A percentile compares a stretch with the other conserved stretches of the same genome.
These are phyloP conservation scores for Dothideomycetes sp. DNA, from an alignment of 2,329 filamentous ascomycete species.

Conservation along the genomic window DNA sequence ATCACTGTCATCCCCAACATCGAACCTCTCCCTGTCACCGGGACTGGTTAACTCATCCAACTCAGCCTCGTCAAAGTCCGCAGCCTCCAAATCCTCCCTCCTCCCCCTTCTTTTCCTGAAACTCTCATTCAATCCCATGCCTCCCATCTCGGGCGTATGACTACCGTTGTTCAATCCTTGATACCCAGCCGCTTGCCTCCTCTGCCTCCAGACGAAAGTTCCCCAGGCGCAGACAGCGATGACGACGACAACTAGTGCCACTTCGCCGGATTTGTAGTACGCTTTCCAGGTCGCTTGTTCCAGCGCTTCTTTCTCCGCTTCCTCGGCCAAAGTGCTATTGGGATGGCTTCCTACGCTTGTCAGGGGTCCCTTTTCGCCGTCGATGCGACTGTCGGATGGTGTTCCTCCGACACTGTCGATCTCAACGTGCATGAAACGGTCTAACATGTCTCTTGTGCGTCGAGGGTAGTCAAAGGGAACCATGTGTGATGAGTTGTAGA, in stretches of 20 bases:
- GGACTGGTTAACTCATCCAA: slow-evolving; percentile 43
- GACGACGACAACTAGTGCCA: slow-evolving; percentile 72
- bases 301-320: slow-evolving; percentile 59
- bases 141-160: slow-evolving; percentile 32
- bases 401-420: slow-evolving; percentile 77
- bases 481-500: slow-evolving; percentile 97
- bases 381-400: slow-evolving; percentile 69
- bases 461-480: slow-evolving; percentile 89
- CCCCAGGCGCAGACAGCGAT: slow-evolving; percentile 66
- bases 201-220: slow-evolving; percentile 54
- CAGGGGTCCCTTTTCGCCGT: slow-evolving; percentile 72
- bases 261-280: slow-evolving; percentile 78
- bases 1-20: slow-evolving; percentile 14
- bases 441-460: slow-evolving; percentile 87
- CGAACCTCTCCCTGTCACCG: slow-evolving; percentile 19
- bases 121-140: slow-evolving; percentile 38
- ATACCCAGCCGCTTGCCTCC: slow-evolving; percentile 40
- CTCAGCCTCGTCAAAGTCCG: slow-evolving; percentile 54
- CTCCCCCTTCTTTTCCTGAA: slow-evolving; percentile 29
- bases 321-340: slow-evolving; percentile 55
- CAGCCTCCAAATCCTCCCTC: slow-evolving; percentile 48
- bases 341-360: slow-evolving; percentile 68
- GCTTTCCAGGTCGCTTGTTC: slow-evolving; percentile 80
- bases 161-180: slow-evolving; percentile 31
- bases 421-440: slow-evolving; percentile 90